A percentile compares a stretch with the other conserved stretches of the same genome.
Evolutionary conservation across 306 rosid genomes (phyloP).

Genomic region (Senna siamea): DNA sequence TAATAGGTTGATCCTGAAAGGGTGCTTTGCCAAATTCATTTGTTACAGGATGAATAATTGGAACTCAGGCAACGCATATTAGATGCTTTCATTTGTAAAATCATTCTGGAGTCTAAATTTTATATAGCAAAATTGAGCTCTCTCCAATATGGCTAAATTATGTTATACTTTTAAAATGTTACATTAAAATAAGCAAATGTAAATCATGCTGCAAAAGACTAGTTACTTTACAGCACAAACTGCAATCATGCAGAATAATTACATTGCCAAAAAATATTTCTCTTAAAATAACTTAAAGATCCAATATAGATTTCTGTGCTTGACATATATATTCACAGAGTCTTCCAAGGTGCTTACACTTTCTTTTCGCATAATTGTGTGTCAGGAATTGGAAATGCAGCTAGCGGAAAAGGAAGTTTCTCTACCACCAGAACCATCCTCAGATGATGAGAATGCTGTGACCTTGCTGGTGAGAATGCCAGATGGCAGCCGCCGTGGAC

Average conservation of each 20-base stretch:
- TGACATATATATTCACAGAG: background rate
- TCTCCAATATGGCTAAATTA: background rate
- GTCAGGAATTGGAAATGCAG: slow-evolving; percentile 84
- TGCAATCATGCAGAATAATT: background rate
- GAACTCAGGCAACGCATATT: background rate
- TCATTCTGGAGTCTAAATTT: background rate
- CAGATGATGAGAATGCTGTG: slow-evolving; percentile 78
- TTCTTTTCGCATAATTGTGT: slow-evolving; percentile 37
- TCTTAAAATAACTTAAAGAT: background rate
- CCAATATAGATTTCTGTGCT: background rate
- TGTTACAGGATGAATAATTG: background rate
- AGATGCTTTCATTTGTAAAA: background rate
- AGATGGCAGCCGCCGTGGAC: slow-evolving; percentile 95
- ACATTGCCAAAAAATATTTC: background rate
- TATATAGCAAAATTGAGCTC: background rate
- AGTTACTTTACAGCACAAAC: background rate
- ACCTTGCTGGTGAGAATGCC: slow-evolving; percentile 92
- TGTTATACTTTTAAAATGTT: background rate
- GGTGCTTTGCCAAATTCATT: background rate
- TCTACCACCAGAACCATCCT: slow-evolving; percentile 82
- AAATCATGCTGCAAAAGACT: background rate
- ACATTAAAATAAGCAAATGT: background rate
- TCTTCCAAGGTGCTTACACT: slow-evolving; percentile 28
- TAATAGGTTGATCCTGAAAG: background rate
- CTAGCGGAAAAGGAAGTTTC: slow-evolving; percentile 78